A percentile compares a stretch with the other conserved stretches of the same genome.
Conservation (phyloP, 805 yeast genomes). For the Metschnikowia sp. region DNA sequence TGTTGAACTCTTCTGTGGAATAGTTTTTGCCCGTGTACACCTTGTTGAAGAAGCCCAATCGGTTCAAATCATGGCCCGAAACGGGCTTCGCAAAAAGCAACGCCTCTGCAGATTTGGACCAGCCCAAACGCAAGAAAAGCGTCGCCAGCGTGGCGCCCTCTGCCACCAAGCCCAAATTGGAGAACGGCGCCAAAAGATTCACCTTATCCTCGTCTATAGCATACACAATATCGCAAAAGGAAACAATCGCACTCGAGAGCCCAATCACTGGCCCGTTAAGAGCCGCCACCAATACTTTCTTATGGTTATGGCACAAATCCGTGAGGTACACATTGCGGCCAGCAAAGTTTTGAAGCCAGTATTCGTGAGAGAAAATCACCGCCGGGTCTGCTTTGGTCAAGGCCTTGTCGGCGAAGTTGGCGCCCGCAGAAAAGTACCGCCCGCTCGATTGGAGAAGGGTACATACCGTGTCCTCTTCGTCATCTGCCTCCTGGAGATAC, state of each 20-base stretch:
- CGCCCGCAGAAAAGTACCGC: constrained; percentile 80
- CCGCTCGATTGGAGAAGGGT: constrained; percentile 74
- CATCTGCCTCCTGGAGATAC: constrained; percentile 58
- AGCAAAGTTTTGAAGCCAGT: constrained; percentile 58
- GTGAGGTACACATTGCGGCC: constrained; percentile 71
- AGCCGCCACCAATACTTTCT: constrained; percentile 66
- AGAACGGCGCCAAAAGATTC: constrained; percentile 69
- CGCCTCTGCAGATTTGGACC: constrained; percentile 70
- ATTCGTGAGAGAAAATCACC: constrained; percentile 29
- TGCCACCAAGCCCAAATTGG: constrained; percentile 75
- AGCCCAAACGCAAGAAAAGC: constrained; percentile 66
- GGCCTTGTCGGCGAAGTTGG: constrained; percentile 52
- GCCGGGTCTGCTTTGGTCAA: constrained; percentile 26
- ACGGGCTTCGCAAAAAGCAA: constrained; percentile 67
- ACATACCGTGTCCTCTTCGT: constrained; percentile 54
- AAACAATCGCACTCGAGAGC: constrained; percentile 65
- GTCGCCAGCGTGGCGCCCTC: constrained; percentile 78
- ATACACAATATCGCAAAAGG: constrained; percentile 75
- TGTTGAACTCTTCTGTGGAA: constrained; percentile 44
- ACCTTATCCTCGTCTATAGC: constrained; percentile 56
- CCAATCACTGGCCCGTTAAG: constrained; percentile 90
- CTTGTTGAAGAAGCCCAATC: constrained; percentile 61
- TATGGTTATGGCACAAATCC: constrained; percentile 63
- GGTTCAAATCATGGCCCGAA: constrained; percentile 50
- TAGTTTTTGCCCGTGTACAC: constrained; percentile 40